phyloP scores from a whole-genome alignment of 2,329 filamentous ascomycete genomes.

The Fusarium sterilihyphosum region DNA sequence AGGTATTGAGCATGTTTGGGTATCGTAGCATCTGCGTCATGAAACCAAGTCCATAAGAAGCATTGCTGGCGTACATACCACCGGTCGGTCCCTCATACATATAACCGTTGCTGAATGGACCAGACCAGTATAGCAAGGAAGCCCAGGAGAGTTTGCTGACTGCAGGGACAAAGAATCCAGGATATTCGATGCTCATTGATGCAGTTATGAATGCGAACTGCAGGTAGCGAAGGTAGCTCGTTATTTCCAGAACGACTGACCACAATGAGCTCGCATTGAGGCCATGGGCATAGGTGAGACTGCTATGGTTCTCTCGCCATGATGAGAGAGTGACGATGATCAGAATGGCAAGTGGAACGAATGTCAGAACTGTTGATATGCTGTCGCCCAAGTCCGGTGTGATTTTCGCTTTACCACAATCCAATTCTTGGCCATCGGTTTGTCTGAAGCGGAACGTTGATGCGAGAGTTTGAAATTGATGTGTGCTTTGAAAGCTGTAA shows the following conservation, averaged over 20 bases:
- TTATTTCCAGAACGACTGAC: neutral
- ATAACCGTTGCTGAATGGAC: neutral
- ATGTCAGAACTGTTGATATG: neutral
- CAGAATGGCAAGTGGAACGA: neutral
- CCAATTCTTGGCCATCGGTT: neutral
- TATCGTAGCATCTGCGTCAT: neutral
- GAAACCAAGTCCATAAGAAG: neutral
- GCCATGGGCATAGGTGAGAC: neutral
- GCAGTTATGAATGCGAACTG: neutral
- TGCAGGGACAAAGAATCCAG: neutral
- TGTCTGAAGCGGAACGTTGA: neutral
- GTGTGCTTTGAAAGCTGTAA: neutral
- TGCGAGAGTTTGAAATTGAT: neutral
- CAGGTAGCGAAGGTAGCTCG: neutral
- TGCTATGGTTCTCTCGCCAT: neutral
- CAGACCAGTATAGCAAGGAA: neutral
- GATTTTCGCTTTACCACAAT: neutral
- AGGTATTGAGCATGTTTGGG: neutral
- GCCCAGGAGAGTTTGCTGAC: neutral
- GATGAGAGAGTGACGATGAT: neutral
- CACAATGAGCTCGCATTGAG: neutral
- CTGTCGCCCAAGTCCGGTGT: neutral
- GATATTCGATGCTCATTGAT: neutral
- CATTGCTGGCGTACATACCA: conserved; percentile 1
- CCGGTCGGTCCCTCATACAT: neutral